Evolutionary conservation across 2,329 filamentous ascomycete species (phyloP).

Genomic region (Epicoccum nigrum): DNA sequence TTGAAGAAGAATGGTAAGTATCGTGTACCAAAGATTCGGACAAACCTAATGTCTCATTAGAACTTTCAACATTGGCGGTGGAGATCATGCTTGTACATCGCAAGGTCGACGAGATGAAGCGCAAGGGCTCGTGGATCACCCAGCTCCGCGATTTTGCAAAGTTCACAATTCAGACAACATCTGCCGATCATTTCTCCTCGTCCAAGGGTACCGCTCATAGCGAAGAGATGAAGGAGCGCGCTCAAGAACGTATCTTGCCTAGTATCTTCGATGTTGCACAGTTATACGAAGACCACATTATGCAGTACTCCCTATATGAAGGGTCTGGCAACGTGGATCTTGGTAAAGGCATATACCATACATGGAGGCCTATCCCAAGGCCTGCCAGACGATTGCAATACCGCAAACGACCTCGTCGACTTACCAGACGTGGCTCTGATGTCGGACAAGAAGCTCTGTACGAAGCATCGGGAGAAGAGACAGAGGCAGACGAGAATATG

Average conservation of each 20-base stretch:
- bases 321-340: slow-evolving; percentile 26
- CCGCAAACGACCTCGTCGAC: slow-evolving; percentile 21
- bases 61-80: slow-evolving; percentile 34
- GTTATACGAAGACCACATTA: slow-evolving; percentile 38
- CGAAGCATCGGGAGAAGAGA: slow-evolving; percentile 28
- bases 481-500: slow-evolving; percentile 29
- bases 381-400: slow-evolving; percentile 17
- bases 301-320: slow-evolving; percentile 32
- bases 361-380: slow-evolving; percentile 31
- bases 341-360: slow-evolving; percentile 28
- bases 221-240: slow-evolving; percentile 35
- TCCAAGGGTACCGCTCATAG: slow-evolving; percentile 31
- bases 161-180: slow-evolving; percentile 28
- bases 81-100: slow-evolving; percentile 42
- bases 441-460: neutral
- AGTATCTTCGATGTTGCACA: slow-evolving; percentile 39
- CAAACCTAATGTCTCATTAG: slow-evolving; percentile 21
- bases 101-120: slow-evolving; percentile 31
- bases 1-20: slow-evolving; percentile 35
- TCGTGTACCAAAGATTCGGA: neutral
- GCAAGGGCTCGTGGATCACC: slow-evolving; percentile 30
- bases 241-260: slow-evolving; percentile 32
- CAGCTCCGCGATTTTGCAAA: slow-evolving; percentile 31
- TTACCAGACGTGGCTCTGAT: neutral
- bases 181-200: slow-evolving; percentile 35